Evolutionary conservation across 2,329 filamentous ascomycete genomes (phyloP).

Genomic region (Microdochium paspali): DNA sequence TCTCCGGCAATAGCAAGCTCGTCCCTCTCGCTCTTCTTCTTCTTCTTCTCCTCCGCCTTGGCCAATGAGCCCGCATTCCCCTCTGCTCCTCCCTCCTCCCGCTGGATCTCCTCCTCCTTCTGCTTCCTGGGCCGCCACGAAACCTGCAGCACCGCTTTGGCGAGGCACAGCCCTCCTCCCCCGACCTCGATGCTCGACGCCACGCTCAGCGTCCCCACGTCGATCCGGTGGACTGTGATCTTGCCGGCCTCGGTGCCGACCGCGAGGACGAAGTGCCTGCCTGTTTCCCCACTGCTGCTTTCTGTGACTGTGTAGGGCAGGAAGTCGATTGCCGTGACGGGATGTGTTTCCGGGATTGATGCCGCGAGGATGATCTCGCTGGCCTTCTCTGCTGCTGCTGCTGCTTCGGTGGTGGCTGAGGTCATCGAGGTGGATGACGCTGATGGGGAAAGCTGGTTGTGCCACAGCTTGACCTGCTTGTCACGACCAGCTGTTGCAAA

Average conservation of each 20-base stretch:
- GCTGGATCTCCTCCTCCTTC: conserved; percentile 1
- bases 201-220: conserved; percentile 25
- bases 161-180: conserved; percentile 44
- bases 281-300: too few species aligned
- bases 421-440: neutral
- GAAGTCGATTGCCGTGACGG: conserved; percentile 68
- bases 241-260: conserved; percentile 48
- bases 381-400: conserved; percentile 15
- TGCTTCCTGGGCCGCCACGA: conserved; percentile 51
- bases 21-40: conserved; percentile 10
- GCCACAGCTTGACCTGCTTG: conserved; percentile 73
- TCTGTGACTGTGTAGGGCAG: conserved; percentile 27
- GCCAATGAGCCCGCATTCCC: too few species aligned
- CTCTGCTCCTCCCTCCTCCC: too few species aligned
- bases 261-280: conserved; percentile 32
- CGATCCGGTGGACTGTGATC: conserved; percentile 32
- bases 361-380: conserved; percentile 4
- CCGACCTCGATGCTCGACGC: conserved; percentile 22
- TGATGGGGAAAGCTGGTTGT: conserved; percentile 4
- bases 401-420: conserved; percentile 12
- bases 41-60: conserved; percentile 1
- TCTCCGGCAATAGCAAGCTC: conserved; percentile 49
- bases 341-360: conserved; percentile 39
- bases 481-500: conserved; percentile 91
- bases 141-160: conserved; percentile 57